Conservation (phyloP, 352 stramenopile genomes). For the Pythium folliculosum region DNA sequence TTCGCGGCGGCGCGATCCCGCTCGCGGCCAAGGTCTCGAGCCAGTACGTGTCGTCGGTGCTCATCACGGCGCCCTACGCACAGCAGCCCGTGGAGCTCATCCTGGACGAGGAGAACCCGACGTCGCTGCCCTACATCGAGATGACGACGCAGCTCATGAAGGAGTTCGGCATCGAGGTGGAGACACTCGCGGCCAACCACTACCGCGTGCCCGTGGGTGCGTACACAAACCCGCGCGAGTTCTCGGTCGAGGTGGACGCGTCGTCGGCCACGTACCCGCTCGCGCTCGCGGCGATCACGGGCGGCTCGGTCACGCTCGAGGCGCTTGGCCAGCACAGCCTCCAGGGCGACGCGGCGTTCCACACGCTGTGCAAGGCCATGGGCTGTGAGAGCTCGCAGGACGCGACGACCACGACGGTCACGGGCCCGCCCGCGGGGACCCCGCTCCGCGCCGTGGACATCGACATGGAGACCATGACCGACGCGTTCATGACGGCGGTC, state of each 20-base stretch:
- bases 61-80: conserved; percentile 94
- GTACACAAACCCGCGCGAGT: conserved; percentile 67
- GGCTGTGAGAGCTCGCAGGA: conserved; percentile 72
- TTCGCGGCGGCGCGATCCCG: conserved; percentile 70
- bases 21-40: conserved; percentile 94
- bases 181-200: conserved; percentile 83
- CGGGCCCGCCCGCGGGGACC: conserved; percentile 72
- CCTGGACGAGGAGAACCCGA: conserved; percentile 95
- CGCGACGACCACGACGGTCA: conserved; percentile 66
- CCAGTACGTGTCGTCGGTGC: conserved; percentile 96
- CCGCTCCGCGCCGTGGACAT: conserved; percentile 90
- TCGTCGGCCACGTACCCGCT: conserved; percentile 97
- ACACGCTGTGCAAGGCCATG: conserved; percentile 80
- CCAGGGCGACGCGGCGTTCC: conserved; percentile 96
- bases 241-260: conserved; percentile 94
- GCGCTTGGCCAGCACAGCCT: conserved; percentile 94
- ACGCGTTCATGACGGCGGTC: conserved; percentile 98
- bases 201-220: conserved; percentile 74
- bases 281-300: conserved; percentile 95
- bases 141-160: conserved; percentile 96
- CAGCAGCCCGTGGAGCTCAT: conserved; percentile 78
- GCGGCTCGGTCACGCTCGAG: conserved; percentile 92
- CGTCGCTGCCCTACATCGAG: conserved; percentile 95
- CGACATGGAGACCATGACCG: conserved; percentile 97
- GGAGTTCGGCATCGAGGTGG: conserved; percentile 94